A percentile compares a stretch with the other conserved stretches of the same genome.
phyloP scores from a whole-genome alignment of 2,329 filamentous ascomycete species.

The Penicillium sp. region DNA sequence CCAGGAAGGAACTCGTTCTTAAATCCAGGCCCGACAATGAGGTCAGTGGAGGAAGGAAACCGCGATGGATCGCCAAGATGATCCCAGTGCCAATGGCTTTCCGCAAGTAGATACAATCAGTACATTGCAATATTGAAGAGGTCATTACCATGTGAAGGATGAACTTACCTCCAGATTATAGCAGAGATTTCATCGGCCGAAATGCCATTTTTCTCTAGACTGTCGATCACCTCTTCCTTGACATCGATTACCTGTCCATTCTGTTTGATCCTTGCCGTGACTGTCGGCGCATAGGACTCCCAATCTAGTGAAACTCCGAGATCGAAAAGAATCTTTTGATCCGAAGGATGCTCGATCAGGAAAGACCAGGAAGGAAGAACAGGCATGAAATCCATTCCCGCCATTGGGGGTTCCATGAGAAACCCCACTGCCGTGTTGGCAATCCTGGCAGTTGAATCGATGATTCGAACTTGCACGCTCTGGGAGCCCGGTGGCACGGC shows the following conservation, averaged over 20 bases:
- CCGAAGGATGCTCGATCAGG: constrained; percentile 31
- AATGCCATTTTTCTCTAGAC: not conserved
- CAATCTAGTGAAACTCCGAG: constrained; percentile 50
- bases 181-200: constrained; percentile 1
- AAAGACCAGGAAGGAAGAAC: constrained; percentile 19
- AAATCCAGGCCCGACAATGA: constrained; percentile 52
- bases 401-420: constrained; percentile 14
- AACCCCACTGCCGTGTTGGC: not conserved
- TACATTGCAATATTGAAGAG: not conserved
- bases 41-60: constrained; percentile 44
- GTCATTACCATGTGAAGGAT: too few species aligned
- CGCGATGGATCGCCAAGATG: constrained; percentile 46
- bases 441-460: constrained; percentile 13
- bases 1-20: constrained; percentile 44
- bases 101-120: not conserved
- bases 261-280: too few species aligned
- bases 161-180: constrained; percentile 9
- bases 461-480: constrained; percentile 10
- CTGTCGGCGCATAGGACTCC: constrained; percentile 38
- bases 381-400: not conserved
- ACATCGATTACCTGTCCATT: constrained; percentile 2
- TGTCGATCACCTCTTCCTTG: constrained; percentile 9
- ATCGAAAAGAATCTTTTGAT: constrained; percentile 48
- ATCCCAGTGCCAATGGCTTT: constrained; percentile 40
- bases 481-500: constrained; percentile 2